Evolutionary conservation across 768 basidiomycete genomes (phyloP), one percentile per base, ranked within the genome.

Genomic region (Tricholomella constricta): DNA sequence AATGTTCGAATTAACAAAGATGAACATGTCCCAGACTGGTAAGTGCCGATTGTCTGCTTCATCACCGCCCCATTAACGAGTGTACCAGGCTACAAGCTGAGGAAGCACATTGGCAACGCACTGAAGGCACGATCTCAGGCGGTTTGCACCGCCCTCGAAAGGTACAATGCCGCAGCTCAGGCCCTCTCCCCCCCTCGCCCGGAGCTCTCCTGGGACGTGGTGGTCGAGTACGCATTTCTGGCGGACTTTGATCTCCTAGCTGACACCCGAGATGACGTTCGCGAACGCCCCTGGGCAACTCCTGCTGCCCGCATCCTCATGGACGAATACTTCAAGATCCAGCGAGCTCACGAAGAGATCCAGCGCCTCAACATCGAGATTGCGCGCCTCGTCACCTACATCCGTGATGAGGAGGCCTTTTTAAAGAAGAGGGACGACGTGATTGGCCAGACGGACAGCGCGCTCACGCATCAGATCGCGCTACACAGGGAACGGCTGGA

Each of bases 51-150:
- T 11, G 11, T 29, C 29, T 29, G 11, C 29, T 6, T 29, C 29
- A 29, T 29, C 29, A 11, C 6, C 7, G 20, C 7, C 10, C n/a
- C n/a, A 17, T 27, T 37, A 0, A 37, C 35, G 19, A 19, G 25
- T 45, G 14, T 2, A 27, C 11, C 35, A 71, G 68, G 69, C 4
- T 71, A 71, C 54, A 64, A 62, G 14, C 45, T 69, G 5, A 36
- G 58, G 4, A 62, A 55, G n/a, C 66, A 69, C 42, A 65, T 69
- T 20, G 51, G 51, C 4, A 61, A 59, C 32, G 60, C 65, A 1
- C 50, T 69, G 1, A 41, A 66, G 34, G 44, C 48, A 2, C 31
- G 57, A 4, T 66, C 61, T 4, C 32, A 63, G 29, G 63, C 68
- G 3, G 61, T 72, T 23, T 37, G 27, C 11, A 59, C 57, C 0